Conservation (phyloP, 108 stramenopile genomes). For the Pseudonitzschia delicatissima region DNA sequence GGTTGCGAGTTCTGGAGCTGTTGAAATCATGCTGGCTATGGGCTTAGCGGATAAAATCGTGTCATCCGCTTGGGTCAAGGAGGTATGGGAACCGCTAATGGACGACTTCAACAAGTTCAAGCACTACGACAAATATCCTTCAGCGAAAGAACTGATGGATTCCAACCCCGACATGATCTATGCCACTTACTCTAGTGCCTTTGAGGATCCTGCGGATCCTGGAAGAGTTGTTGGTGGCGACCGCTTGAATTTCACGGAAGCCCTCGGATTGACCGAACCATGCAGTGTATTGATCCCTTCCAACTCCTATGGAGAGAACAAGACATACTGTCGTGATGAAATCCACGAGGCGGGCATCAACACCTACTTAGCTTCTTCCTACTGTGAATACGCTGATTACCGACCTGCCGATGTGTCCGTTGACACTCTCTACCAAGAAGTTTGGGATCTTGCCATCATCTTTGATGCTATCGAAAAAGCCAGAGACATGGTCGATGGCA, state of each 20-base stretch:
- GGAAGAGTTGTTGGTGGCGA: not conserved
- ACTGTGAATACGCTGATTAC: conserved; percentile 17
- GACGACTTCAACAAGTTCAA: not conserved
- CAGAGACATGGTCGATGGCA: not conserved
- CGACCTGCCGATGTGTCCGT: conserved; percentile 9
- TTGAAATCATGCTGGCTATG: conserved; percentile 27
- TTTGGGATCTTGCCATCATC: conserved; percentile 27
- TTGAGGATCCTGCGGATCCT: not conserved
- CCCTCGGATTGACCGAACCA: not conserved
- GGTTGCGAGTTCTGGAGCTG: conserved; percentile 20
- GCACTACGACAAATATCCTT: conserved; percentile 26
- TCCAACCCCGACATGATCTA: conserved; percentile 24
- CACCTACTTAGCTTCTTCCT: conserved; percentile 20
- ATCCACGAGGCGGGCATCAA: conserved; percentile 21
- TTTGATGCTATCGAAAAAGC: conserved; percentile 24
- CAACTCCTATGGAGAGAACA: conserved; percentile 6
- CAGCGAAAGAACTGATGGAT: conserved; percentile 13
- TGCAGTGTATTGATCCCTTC: not conserved
- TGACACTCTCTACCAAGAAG: conserved; percentile 16
- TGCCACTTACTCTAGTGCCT: conserved; percentile 17
- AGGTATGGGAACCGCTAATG: conserved; percentile 16
- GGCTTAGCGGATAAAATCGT: conserved; percentile 21
- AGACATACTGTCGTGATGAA: conserved; percentile 18
- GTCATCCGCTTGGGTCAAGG: conserved; percentile 23
- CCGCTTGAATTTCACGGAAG: not conserved